Percentiles rank a stretch among this genome's conserved stretches.
These are phyloP conservation scores for Xerocomellus dryophilus DNA, from an alignment of 768 basidiomycete species.

Conservation along the genomic window DNA sequence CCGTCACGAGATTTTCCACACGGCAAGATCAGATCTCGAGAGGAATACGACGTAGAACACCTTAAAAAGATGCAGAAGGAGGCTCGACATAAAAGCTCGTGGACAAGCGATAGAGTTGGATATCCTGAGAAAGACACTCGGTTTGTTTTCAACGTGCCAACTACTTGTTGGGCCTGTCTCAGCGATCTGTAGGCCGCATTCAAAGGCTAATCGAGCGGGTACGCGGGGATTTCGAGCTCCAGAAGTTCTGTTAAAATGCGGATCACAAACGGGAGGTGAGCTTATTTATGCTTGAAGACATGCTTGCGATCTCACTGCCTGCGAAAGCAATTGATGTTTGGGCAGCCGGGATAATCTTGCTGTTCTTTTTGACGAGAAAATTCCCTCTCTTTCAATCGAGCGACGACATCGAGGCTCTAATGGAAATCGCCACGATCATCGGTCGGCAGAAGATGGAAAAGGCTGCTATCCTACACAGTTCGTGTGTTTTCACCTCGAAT, in stretches of 20 bases:
- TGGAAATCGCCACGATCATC: conserved; percentile 89
- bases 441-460: conserved; percentile 82
- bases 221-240: conserved; percentile 97
- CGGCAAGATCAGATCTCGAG: conserved; percentile 49
- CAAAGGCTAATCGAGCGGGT: conserved; percentile 94
- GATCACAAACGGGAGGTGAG: conserved; percentile 87
- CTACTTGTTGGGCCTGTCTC: background rate
- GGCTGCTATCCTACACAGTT: conserved; percentile 86
- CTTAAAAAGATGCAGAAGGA: conserved; percentile 60
- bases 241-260: conserved; percentile 92
- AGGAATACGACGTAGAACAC: conserved; percentile 46
- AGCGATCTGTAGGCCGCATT: conserved; percentile 53
- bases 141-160: conserved; percentile 34
- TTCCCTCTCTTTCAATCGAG: conserved; percentile 93
- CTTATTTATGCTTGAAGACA: conserved; percentile 7
- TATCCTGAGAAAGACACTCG: conserved; percentile 73
- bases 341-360: conserved; percentile 88
- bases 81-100: conserved; percentile 50
- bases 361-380: conserved; percentile 89
- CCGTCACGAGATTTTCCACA: conserved; percentile 64
- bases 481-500: conserved; percentile 25
- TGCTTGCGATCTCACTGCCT: conserved; percentile 7
- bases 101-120: conserved; percentile 68
- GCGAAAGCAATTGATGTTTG: conserved; percentile 89
- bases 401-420: conserved; percentile 91